These are phyloP conservation scores for Pseudotsuga menziesii DNA, from an alignment of 75 land plant genomes.

Conservation along the genomic window DNA sequence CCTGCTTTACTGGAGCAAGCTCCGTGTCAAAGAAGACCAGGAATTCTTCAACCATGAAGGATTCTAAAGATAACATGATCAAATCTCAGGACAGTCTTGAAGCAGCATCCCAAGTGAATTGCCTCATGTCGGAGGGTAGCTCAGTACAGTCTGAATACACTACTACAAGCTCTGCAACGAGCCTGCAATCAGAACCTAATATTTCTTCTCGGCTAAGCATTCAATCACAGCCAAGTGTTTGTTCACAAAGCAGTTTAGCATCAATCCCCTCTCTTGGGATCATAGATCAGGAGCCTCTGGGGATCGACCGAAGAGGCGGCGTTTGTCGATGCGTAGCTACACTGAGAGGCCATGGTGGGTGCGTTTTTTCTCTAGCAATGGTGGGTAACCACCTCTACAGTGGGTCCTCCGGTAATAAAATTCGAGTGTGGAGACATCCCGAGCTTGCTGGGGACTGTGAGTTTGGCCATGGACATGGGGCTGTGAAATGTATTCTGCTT, in stretches of 20 bases:
- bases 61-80: neutral
- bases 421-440: conserved; percentile 31
- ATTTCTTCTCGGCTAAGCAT: too few species aligned
- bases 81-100: neutral
- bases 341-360: conserved; percentile 33
- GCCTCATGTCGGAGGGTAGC: neutral
- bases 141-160: neutral
- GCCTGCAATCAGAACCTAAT: too few species aligned
- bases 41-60: too few species aligned
- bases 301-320: too few species aligned
- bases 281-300: too few species aligned
- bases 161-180: neutral
- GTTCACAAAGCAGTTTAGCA: too few species aligned
- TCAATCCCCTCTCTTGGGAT: too few species aligned
- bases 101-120: neutral
- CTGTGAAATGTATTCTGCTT: conserved; percentile 48
- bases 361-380: conserved; percentile 29
- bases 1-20: too few species aligned
- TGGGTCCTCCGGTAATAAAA: conserved; percentile 26
- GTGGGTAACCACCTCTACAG: conserved; percentile 31
- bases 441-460: conserved; percentile 23
- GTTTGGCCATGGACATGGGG: conserved; percentile 40
- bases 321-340: conserved; percentile 23
- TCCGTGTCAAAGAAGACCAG: too few species aligned
- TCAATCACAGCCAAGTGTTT: too few species aligned